A percentile compares a stretch with the other conserved stretches of the same genome.
phyloP scores from a whole-genome alignment of 1,284 basidiomycete species.

The Ustilago trichophora region DNA sequence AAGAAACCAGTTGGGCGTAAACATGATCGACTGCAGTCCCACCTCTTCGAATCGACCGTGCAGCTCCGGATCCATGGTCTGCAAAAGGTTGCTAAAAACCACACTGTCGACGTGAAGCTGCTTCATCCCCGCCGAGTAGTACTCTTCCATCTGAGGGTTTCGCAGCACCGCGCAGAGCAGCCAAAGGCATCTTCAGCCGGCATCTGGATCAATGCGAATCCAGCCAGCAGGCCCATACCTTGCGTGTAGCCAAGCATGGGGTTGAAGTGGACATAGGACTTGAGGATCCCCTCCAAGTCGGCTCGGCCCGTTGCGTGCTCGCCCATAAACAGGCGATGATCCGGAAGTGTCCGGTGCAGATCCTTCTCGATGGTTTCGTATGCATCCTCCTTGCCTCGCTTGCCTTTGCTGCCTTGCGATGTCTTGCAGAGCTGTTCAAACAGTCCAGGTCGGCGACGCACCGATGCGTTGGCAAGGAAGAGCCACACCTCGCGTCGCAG shows the following conservation, averaged over 20 bases:
- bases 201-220: constrained; percentile 80
- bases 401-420: constrained; percentile 46
- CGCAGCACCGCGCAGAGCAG: constrained; percentile 76
- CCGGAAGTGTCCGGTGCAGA: constrained; percentile 58
- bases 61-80: constrained; percentile 73
- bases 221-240: constrained; percentile 81
- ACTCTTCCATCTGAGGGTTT: constrained; percentile 69
- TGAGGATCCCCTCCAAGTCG: constrained; percentile 59
- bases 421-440: constrained; percentile 60
- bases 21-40: constrained; percentile 59
- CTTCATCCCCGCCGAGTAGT: constrained; percentile 77
- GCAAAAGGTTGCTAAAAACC: constrained; percentile 79
- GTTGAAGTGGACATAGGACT: constrained; percentile 67
- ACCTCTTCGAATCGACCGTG: constrained; percentile 48
- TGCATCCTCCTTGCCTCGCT: constrained; percentile 54
- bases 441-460: constrained; percentile 54
- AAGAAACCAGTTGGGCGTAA: constrained; percentile 65
- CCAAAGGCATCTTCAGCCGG: constrained; percentile 92
- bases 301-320: constrained; percentile 54
- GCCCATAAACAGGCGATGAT: constrained; percentile 58
- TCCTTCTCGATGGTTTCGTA: constrained; percentile 64
- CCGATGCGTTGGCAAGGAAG: constrained; percentile 55
- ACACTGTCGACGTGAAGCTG: constrained; percentile 83
- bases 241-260: constrained; percentile 67
- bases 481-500: constrained; percentile 64